phyloP scores from a whole-genome alignment of 768 basidiomycete genomes.

The Pluteus cervinus region DNA sequence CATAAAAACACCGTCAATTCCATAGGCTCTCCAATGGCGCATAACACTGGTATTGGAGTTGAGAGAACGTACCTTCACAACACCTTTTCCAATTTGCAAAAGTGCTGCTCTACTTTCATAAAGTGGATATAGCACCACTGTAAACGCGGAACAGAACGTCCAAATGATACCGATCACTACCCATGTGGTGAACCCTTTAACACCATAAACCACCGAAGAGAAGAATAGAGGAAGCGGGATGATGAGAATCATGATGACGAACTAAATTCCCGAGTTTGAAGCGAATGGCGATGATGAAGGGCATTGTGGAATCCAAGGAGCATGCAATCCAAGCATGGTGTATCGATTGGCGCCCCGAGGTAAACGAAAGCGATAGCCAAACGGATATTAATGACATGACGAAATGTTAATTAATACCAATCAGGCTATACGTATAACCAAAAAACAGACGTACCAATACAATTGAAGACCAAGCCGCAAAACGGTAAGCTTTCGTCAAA shows the following conservation, averaged over 20 bases:
- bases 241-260: conserved; percentile 59
- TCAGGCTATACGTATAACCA: not conserved
- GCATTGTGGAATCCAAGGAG: no score
- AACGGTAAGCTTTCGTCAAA: conserved; percentile 70
- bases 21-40: no score
- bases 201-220: conserved; percentile 64
- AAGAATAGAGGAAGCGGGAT: conserved; percentile 88
- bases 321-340: no score
- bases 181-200: conserved; percentile 69
- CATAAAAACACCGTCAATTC: no score
- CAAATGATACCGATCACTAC: conserved; percentile 78
- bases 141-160: conserved; percentile 70
- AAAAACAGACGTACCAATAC: conserved; percentile 40
- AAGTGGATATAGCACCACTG: conserved; percentile 80
- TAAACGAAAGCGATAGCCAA: no score
- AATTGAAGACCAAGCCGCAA: conserved; percentile 74
- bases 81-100: conserved; percentile 47
- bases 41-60: not conserved
- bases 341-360: no score
- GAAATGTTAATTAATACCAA: no score
- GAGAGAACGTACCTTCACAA: conserved; percentile 49
- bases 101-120: conserved; percentile 78
- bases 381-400: no score
- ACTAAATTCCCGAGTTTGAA: conserved; percentile 25
- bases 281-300: conserved; percentile 3